These are phyloP conservation scores for Elasticomyces elasticus DNA, from an alignment of 495 filamentous ascomycete species.

Conservation along the genomic window DNA sequence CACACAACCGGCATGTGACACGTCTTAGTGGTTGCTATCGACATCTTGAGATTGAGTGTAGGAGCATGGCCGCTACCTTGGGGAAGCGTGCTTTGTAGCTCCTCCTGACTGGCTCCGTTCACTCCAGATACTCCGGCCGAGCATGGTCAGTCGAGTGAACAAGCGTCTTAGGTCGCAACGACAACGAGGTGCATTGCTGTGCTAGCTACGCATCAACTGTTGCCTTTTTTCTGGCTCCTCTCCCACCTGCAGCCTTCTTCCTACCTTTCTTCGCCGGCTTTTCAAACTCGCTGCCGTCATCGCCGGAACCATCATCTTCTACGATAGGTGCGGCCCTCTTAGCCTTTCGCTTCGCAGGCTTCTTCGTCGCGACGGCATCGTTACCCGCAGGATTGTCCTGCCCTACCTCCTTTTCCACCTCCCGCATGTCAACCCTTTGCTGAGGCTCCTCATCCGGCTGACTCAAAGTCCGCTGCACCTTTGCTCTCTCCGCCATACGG, in stretches of 20 bases:
- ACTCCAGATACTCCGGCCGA: too few species aligned
- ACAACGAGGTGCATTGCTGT: too few species aligned
- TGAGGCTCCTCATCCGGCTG: background rate
- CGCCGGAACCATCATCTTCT: background rate
- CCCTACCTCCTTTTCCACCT: background rate
- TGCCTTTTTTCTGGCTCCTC: background rate
- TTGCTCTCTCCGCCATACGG: slow-evolving; percentile 51
- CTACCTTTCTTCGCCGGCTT: slow-evolving; percentile 2
- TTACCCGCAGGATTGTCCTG: background rate
- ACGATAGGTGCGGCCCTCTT: background rate
- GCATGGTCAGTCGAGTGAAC: too few species aligned
- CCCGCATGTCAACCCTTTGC: slow-evolving; percentile 1
- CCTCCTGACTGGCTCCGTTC: too few species aligned
- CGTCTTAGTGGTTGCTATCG: too few species aligned
- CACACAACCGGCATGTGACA: too few species aligned
- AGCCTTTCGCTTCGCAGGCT: background rate
- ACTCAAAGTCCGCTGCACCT: slow-evolving; percentile 20
- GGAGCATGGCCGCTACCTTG: too few species aligned
- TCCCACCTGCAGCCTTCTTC: slow-evolving; percentile 1
- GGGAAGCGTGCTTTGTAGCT: too few species aligned
- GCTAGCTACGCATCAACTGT: too few species aligned
- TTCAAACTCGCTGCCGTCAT: slow-evolving; percentile 5
- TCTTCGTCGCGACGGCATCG: background rate
- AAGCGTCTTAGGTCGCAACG: too few species aligned
- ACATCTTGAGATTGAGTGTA: too few species aligned